phyloP scores from a whole-genome alignment of 176 grass and related monocot species.

The Hordeum marinum region DNA sequence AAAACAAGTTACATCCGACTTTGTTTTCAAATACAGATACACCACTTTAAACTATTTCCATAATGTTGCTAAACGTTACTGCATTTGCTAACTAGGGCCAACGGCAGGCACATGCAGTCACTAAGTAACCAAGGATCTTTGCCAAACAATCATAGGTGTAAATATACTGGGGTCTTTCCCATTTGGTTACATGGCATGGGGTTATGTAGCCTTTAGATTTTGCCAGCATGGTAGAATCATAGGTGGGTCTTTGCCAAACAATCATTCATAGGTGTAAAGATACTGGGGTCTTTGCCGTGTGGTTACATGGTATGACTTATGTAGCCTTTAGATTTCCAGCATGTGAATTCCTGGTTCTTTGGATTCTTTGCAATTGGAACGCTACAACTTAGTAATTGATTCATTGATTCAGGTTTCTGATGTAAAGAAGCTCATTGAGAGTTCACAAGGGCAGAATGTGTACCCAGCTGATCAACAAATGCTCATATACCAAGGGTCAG shows the following conservation, averaged over 20 bases:
- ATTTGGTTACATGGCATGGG: background rate
- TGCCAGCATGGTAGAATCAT: no score
- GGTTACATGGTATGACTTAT: background rate
- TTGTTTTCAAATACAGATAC: background rate
- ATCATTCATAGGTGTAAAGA: background rate
- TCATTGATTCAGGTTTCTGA: conserved; percentile 53
- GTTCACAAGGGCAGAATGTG: conserved; percentile 47
- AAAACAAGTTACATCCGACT: background rate
- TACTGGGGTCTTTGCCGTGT: background rate
- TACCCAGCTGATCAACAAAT: conserved; percentile 82
- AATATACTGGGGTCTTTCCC: background rate
- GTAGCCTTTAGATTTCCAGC: background rate
- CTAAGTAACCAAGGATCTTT: background rate
- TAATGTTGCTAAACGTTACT: background rate
- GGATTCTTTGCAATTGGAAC: background rate
- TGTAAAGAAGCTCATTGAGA: conserved; percentile 73
- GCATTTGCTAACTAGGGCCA: background rate
- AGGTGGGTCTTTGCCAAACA: background rate
- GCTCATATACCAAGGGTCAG: conserved; percentile 75
- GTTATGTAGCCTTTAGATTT: background rate
- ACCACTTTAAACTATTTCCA: background rate
- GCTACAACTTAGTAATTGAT: background rate
- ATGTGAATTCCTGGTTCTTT: background rate
- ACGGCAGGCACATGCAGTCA: background rate
- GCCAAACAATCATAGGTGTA: background rate